These are phyloP conservation scores for Suillus ampliporus DNA, from an alignment of 768 basidiomycete genomes.

Conservation along the genomic window DNA sequence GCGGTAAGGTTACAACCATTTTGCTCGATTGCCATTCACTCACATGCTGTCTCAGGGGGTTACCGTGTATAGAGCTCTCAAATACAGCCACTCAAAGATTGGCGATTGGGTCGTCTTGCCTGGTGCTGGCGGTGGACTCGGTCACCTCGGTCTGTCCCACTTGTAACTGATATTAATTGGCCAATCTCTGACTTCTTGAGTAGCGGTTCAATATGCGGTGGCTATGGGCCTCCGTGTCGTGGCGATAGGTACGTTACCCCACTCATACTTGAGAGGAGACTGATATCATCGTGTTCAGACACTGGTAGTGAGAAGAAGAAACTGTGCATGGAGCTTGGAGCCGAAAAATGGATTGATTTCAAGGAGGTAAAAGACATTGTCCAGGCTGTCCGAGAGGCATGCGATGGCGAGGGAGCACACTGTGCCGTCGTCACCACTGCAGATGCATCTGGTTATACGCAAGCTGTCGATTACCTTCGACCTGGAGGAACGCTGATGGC, in stretches of 20 bases:
- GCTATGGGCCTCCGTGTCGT: slow-evolving; percentile 81
- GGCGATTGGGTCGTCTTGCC: slow-evolving; percentile 82
- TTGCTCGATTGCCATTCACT: neutral
- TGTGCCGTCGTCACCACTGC: slow-evolving; percentile 68
- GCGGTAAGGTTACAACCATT: slow-evolving; percentile 51
- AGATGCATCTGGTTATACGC: slow-evolving; percentile 44
- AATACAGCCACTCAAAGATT: slow-evolving; percentile 64
- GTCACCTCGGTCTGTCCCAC: slow-evolving; percentile 64
- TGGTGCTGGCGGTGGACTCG: slow-evolving; percentile 83
- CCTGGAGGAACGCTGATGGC: slow-evolving; percentile 75
- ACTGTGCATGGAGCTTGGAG: slow-evolving; percentile 65
- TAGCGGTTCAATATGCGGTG: slow-evolving; percentile 80
- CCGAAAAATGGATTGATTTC: slow-evolving; percentile 84
- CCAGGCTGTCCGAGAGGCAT: slow-evolving; percentile 62
- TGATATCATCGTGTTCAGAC: slow-evolving; percentile 45
- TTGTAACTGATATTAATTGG: no score
- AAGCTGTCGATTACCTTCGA: slow-evolving; percentile 79
- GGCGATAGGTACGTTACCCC: slow-evolving; percentile 56
- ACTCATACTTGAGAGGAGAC: slow-evolving; percentile 2
- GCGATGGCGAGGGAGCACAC: slow-evolving; percentile 76
- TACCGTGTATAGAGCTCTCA: slow-evolving; percentile 87
- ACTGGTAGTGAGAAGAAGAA: slow-evolving; percentile 75
- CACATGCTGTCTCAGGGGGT: slow-evolving; percentile 56
- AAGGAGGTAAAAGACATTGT: slow-evolving; percentile 68
- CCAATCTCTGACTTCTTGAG: neutral